Base-by-base conservation (phyloP, 805 yeast species). In the Barnettozyma sucrosica region DNA sequence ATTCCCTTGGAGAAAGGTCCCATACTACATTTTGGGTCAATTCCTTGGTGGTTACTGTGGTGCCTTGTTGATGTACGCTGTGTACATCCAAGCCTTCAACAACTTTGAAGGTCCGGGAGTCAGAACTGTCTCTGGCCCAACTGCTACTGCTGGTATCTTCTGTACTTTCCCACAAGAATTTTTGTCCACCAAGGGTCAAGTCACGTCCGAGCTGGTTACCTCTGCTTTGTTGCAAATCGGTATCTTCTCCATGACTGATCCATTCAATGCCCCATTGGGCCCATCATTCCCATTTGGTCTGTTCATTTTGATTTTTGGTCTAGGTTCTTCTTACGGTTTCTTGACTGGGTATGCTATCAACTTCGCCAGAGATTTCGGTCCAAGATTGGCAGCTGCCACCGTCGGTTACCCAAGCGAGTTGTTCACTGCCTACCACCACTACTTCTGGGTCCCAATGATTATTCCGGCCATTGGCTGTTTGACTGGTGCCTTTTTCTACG, bases 271-370 rank as follows among this genome's bases (percentile, higher is more conserved):
- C 47, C 65, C 77, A 16, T 63, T 77, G 11, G 67, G 75, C 8
- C 68, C 67, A 46, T 54, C 72, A 52, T 74, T 72, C 61, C 80
- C 81, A 33, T 55, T 76, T 47, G 69, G 74, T 56, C 58, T 77
- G 30, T 72, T 72, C 50, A 54, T 77, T 41, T 59, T 74, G 51
- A 69, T 77, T 43, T 68, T 61, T 47, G 69, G 69, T 41, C 56
- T 76, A 41, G 80, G 78, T 57, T 66, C 75, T n/a, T 61, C 76
- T 10, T 65, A 71, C 52, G 77, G 79, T 41, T 73, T 66, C 59
- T 74, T 73, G 56, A 76, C 81, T n/a, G 80, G 79, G 18, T 74
- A 73, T 54, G 81, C 80, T 36, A 61, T 77, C 56, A 77, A 77
- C 62, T 63, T 71, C 48, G 80, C 80, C 28, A 72, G 82, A 63